Percentiles rank a stretch among this genome's conserved stretches.
phyloP scores from a whole-genome alignment of 257 asterid genomes.

The Knoxia roxburghii region DNA sequence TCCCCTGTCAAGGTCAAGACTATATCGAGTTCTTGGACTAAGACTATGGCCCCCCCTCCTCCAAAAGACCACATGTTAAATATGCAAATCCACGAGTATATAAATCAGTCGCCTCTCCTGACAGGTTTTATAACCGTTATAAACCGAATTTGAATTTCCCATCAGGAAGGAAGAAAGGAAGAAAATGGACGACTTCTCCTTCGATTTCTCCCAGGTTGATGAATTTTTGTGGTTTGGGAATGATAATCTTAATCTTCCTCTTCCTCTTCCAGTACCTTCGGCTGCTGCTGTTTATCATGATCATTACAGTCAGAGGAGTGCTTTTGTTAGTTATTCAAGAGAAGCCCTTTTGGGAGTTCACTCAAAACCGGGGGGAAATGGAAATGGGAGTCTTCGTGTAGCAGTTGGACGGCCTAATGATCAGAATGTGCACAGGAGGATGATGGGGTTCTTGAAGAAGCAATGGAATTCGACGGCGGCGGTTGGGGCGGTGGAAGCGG shows the following conservation, averaged over 20 bases:
- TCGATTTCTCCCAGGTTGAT: not conserved
- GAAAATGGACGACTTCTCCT: constrained; percentile 36
- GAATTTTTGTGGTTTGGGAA: constrained; percentile 22
- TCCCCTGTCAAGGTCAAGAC: constrained; percentile 1
- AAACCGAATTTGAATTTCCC: constrained; percentile 8
- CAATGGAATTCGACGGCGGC: constrained; percentile 5
- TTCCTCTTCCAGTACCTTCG: no score
- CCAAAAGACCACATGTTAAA: constrained; percentile 24
- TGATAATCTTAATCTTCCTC: constrained; percentile 12
- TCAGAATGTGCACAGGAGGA: constrained; percentile 33
- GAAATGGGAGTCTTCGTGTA: no score
- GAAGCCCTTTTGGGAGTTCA: constrained; percentile 15
- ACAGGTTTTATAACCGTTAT: constrained; percentile 15
- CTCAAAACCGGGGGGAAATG: not conserved
- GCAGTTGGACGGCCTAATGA: not conserved
- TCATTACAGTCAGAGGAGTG: constrained; percentile 12
- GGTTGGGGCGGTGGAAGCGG: constrained; percentile 8
- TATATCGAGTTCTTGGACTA: not conserved
- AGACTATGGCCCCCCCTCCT: not conserved
- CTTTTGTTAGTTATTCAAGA: constrained; percentile 24
- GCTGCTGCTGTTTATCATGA: no score
- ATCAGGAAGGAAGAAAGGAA: not conserved
- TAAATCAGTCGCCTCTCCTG: not conserved
- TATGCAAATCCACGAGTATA: not conserved
- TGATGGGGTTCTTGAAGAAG: constrained; percentile 41